A percentile compares a stretch with the other conserved stretches of the same genome.
phyloP scores from a whole-genome alignment of 1,284 basidiomycete genomes.

The Apiotrichum sp. region DNA sequence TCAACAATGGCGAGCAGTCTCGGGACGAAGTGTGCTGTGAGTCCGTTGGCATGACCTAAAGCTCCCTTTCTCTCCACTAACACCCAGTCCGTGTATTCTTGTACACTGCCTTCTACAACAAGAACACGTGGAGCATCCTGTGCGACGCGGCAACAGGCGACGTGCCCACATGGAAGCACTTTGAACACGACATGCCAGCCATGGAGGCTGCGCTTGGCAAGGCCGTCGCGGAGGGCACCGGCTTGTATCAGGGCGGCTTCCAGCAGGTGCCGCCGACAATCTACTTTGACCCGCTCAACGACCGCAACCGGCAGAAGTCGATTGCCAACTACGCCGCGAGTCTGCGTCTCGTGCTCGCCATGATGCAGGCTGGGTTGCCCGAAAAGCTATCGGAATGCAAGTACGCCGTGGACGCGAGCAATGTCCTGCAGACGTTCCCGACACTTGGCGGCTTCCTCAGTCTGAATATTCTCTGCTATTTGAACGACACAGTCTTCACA shows the following conservation, averaged over 20 bases:
- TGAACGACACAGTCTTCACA: conserved; percentile 21
- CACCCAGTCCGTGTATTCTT: conserved; percentile 29
- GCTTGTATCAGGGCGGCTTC: conserved; percentile 26
- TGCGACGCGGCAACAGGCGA: conserved; percentile 14
- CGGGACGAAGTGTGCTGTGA: conserved; percentile 29
- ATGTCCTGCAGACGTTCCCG: conserved; percentile 23
- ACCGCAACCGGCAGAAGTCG: conserved; percentile 7
- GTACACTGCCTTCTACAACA: conserved; percentile 26
- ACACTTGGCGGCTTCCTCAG: conserved; percentile 29
- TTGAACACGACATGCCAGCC: conserved; percentile 11
- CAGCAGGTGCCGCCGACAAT: conserved; percentile 33
- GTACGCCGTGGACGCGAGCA: conserved; percentile 29
- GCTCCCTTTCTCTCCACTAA: conserved; percentile 12
- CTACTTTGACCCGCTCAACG: conserved; percentile 16
- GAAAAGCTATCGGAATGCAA: conserved; percentile 11
- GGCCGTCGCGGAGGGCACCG: conserved; percentile 15
- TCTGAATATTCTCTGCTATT: conserved; percentile 22
- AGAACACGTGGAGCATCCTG: conserved; percentile 21
- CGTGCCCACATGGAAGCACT: conserved; percentile 18
- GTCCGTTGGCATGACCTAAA: conserved; percentile 7
- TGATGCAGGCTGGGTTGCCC: conserved; percentile 26
- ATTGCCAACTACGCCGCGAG: conserved; percentile 25
- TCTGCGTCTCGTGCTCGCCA: conserved; percentile 22
- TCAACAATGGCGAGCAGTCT: conserved; percentile 23
- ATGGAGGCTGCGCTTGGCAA: conserved; percentile 22